Evolutionary conservation across 2,329 filamentous ascomycete genomes (phyloP), one percentile per base, ranked within the genome.

Genomic region (Verticillium klebahnii): DNA sequence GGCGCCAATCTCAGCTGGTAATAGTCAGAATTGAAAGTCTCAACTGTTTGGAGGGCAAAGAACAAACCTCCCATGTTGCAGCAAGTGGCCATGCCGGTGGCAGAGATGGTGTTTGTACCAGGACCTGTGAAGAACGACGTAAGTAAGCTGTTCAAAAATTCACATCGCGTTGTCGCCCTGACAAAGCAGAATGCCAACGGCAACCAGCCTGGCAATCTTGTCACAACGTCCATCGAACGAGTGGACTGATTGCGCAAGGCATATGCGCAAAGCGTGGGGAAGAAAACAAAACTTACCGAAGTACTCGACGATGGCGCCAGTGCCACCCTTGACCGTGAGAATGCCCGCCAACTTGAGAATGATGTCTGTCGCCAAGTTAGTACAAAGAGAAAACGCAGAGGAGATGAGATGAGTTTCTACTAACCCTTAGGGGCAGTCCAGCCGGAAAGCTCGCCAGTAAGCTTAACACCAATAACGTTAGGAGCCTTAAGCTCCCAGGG

Each of bases 401-500:
- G 15, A 57, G 0, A 29, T 1, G 19, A 12, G n/a, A 9, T 2
- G 11, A 8, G 25, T 7, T 12, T 31, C 14, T 8, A 56, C 25
- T 56, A 32, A 92, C 90, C 92, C 85, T 99, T 98, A 61, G 95
- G 92, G 61, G 93, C 78, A 68, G 93, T 91, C 95, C 95, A 99
- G 78, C 94, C 94, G 71, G 85, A 91, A 73, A 99, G 74, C 77
- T 92, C 71, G 69, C 95, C 95, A 69, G 93, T 97, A 63, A 99
- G 89, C 81, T 91, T 96, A 61, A 99, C 90, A 86, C 95, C 95
- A 74, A 98, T 96, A 65, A 97, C 83, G 82, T 97, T 97, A 66
- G 95, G 95, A 64, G 95, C 94, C 86, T 98, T 98, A 72, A 99
- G 82, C 79, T 99, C 95, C 95, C 95, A 98, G 64, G 94, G 94